A percentile compares a stretch with the other conserved stretches of the same genome.
Evolutionary conservation across 2,329 filamentous ascomycete species (phyloP).

Genomic region (Trichoderma asperellum): DNA sequence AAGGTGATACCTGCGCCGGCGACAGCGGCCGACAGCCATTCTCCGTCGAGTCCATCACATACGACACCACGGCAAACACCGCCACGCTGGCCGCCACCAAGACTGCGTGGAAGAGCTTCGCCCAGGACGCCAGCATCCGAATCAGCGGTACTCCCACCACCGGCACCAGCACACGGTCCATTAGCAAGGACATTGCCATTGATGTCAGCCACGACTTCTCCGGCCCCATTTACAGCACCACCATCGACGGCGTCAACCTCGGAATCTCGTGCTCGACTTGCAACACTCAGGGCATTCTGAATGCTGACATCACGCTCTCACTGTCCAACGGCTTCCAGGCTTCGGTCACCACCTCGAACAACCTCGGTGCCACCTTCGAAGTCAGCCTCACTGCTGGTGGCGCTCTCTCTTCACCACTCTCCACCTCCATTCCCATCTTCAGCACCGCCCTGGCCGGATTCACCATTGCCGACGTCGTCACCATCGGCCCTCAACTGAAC

Average conservation of each 20-base stretch:
- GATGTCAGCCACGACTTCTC: slow-evolving; percentile 15
- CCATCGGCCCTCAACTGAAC: slow-evolving; percentile 24
- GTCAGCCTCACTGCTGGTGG: slow-evolving; percentile 19
- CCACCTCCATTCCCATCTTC: slow-evolving; percentile 9
- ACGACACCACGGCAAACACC: slow-evolving; percentile 9
- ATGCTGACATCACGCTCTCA: slow-evolving; percentile 24
- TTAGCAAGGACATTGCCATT: slow-evolving; percentile 12
- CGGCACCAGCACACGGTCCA: not conserved
- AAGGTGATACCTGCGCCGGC: slow-evolving; percentile 19
- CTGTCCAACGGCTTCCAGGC: slow-evolving; percentile 19
- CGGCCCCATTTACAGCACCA: slow-evolving; percentile 14
- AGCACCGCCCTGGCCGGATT: slow-evolving; percentile 23
- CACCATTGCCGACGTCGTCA: slow-evolving; percentile 21
- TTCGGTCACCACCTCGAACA: slow-evolving; percentile 14
- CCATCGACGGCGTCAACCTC: slow-evolving; percentile 9
- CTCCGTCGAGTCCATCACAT: slow-evolving; percentile 19
- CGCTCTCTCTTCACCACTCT: not conserved
- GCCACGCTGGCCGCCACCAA: not conserved
- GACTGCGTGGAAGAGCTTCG: slow-evolving; percentile 17
- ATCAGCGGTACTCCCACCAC: not conserved
- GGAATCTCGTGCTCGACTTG: slow-evolving; percentile 14
- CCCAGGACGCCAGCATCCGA: slow-evolving; percentile 18
- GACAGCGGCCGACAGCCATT: slow-evolving; percentile 25
- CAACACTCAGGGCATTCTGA: slow-evolving; percentile 13
- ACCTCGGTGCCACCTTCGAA: slow-evolving; percentile 11